A percentile compares a stretch with the other conserved stretches of the same genome.
phyloP scores from a whole-genome alignment of 192 early-diverging fungal species.

The Gonapodya prolifera region DNA sequence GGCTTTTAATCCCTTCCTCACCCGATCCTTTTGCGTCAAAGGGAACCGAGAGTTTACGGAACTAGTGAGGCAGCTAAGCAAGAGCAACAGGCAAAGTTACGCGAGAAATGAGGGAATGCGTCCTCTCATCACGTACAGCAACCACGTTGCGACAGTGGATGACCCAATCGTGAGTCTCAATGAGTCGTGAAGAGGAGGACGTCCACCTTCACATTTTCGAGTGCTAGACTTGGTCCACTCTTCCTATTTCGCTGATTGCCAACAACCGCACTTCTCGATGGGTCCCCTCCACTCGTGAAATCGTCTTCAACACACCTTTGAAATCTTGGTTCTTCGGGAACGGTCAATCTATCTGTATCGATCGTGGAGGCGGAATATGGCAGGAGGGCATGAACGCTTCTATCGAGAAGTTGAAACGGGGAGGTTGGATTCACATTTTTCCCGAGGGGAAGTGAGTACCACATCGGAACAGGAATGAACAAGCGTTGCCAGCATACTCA shows the following conservation, averaged over 20 bases:
- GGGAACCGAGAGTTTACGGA: neutral
- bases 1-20: neutral
- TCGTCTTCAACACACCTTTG: neutral
- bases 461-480: no score
- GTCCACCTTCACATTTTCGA: no score
- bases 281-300: neutral
- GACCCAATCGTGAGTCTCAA: no score
- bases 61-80: neutral
- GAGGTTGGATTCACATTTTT: neutral
- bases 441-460: no score
- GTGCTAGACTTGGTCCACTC: no score
- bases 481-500: no score
- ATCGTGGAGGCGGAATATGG: neutral
- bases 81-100: neutral
- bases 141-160: neutral
- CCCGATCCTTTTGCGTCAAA: neutral
- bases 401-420: neutral
- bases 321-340: neutral
- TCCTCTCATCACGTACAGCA: neutral
- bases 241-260: no score
- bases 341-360: neutral
- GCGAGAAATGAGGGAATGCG: no score
- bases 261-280: neutral
- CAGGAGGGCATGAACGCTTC: neutral
- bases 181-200: no score